These are phyloP conservation scores for Hemileccinum rubropunctum DNA, from an alignment of 768 basidiomycete genomes.

Conservation along the genomic window DNA sequence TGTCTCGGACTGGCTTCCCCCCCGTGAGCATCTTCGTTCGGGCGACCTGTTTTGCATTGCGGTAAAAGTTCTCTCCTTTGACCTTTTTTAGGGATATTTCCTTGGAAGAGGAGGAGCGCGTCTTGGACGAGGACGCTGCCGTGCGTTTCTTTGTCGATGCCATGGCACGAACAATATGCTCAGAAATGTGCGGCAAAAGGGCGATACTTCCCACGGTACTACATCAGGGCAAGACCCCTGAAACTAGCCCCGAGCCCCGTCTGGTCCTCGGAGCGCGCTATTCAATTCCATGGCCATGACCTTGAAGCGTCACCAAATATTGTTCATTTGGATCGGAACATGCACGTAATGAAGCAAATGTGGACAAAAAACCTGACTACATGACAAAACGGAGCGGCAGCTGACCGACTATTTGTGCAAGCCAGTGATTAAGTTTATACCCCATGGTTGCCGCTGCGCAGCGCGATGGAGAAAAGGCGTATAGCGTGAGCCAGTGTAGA, in stretches of 20 bases:
- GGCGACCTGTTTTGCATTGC: conserved; percentile 85
- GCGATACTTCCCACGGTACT: conserved; percentile 11
- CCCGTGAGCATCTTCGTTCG: conserved; percentile 91
- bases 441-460: neutral
- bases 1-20: conserved; percentile 87
- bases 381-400: neutral
- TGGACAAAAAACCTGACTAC: too few relatives aligned
- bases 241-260: neutral
- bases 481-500: too few relatives aligned
- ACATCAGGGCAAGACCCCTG: conserved; percentile 1
- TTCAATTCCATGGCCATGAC: too few relatives aligned
- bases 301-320: too few relatives aligned
- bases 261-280: too few relatives aligned
- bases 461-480: neutral
- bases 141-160: conserved; percentile 29
- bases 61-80: conserved; percentile 98
- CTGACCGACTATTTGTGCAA: neutral
- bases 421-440: neutral
- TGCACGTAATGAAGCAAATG: too few relatives aligned
- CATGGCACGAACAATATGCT: conserved; percentile 15
- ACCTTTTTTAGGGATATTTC: conserved; percentile 60
- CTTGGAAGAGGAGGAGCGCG: conserved; percentile 45
- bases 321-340: too few relatives aligned
- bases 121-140: conserved; percentile 30
- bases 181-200: neutral